Evolutionary conservation across 1,284 basidiomycete genomes (phyloP).

Genomic region (Neonothopanus nambi): DNA sequence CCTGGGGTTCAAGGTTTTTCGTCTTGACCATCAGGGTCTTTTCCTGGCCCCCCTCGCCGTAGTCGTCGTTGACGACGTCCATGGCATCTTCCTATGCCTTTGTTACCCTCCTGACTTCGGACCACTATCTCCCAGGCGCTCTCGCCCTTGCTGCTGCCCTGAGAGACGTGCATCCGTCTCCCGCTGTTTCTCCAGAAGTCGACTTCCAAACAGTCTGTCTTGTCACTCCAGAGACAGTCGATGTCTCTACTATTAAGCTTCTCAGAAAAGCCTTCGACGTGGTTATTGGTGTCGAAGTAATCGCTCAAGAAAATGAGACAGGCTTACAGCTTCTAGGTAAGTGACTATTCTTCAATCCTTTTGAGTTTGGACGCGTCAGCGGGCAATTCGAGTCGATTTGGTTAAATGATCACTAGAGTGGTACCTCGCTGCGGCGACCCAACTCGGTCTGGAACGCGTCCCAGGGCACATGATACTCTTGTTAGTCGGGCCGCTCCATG

Average conservation of each 20-base stretch:
- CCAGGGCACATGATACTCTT: constrained; percentile 9
- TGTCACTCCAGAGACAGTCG: constrained; percentile 90
- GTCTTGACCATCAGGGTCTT: constrained; percentile 8
- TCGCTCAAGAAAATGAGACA: constrained; percentile 64
- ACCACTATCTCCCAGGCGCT: constrained; percentile 90
- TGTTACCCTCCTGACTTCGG: constrained; percentile 87
- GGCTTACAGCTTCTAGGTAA: constrained; percentile 83
- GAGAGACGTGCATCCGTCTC: constrained; percentile 70
- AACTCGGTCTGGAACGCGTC: constrained; percentile 21
- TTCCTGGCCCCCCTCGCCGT: constrained; percentile 21
- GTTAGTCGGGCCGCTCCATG: constrained; percentile 11
- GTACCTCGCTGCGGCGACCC: no score
- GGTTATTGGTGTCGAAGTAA: constrained; percentile 90
- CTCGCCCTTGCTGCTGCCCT: constrained; percentile 85
- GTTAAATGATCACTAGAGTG: background rate
- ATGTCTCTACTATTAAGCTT: constrained; percentile 81
- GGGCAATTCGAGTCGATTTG: constrained; percentile 1
- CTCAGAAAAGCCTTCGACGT: constrained; percentile 81
- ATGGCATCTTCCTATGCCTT: constrained; percentile 78
- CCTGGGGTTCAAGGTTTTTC: background rate
- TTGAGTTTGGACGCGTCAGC: constrained; percentile 20
- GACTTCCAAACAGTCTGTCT: constrained; percentile 88
- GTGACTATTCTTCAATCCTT: constrained; percentile 31
- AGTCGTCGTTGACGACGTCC: constrained; percentile 24
- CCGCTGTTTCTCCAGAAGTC: constrained; percentile 55